phyloP scores from a whole-genome alignment of 2,329 filamentous ascomycete genomes.

The Colletotrichum viniferum region DNA sequence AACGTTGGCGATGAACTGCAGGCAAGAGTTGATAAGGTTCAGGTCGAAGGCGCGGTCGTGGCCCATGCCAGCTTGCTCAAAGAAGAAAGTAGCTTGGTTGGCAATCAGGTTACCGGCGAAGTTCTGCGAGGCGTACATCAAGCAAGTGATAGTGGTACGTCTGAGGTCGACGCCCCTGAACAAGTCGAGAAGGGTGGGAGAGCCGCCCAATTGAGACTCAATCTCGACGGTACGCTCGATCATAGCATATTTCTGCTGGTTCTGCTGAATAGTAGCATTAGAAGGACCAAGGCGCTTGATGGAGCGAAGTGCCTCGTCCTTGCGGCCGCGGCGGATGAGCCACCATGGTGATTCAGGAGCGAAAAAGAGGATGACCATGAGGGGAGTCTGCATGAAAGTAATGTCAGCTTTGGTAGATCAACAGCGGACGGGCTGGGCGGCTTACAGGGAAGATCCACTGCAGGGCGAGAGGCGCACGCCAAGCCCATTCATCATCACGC shows the following conservation, averaged over 20 bases:
- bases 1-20: constrained; percentile 37
- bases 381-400: constrained; percentile 42
- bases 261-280: constrained; percentile 28
- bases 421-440: fast-evolving
- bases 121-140: constrained; percentile 64
- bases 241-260: constrained; percentile 56
- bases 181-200: constrained; percentile 53
- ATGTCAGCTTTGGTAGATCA: background rate
- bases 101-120: constrained; percentile 65
- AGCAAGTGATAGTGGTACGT: constrained; percentile 60
- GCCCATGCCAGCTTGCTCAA: constrained; percentile 38
- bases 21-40: constrained; percentile 30
- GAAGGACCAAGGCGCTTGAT: constrained; percentile 48
- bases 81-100: constrained; percentile 67
- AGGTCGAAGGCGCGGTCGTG: constrained; percentile 27
- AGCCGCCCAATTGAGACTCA: constrained; percentile 45
- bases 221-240: constrained; percentile 61
- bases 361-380: constrained; percentile 54
- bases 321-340: constrained; percentile 53
- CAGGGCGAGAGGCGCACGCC: constrained; percentile 56
- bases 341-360: constrained; percentile 59
- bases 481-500: constrained; percentile 32
- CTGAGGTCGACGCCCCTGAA: constrained; percentile 58
- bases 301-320: constrained; percentile 45
- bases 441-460: constrained; percentile 60